Percentiles rank a stretch among this genome's conserved stretches.
Evolutionary conservation across 768 basidiomycete species (phyloP).

Genomic region (Collybia sordida): DNA sequence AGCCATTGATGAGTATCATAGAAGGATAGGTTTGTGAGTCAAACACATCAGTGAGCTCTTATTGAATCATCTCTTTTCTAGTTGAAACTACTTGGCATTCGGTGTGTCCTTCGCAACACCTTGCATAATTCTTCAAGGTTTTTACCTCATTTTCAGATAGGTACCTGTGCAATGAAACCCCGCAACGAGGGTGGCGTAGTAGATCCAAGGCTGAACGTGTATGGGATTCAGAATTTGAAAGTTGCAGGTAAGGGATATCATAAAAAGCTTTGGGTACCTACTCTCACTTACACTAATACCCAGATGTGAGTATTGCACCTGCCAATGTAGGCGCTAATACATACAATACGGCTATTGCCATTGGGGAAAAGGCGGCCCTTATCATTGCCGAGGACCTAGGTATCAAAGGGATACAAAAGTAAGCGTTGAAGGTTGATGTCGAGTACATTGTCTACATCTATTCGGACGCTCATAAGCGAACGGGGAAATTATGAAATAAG

Average conservation of each 20-base stretch:
- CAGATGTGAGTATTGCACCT: constrained; percentile 40
- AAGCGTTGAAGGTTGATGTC: too few relatives aligned
- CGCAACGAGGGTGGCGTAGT: constrained; percentile 59
- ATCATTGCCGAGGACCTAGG: constrained; percentile 58
- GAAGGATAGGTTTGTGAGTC: constrained; percentile 26
- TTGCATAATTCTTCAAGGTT: not conserved
- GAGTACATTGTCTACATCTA: too few relatives aligned
- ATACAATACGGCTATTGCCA: constrained; percentile 39
- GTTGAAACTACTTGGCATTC: constrained; percentile 48
- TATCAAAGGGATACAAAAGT: constrained; percentile 13
- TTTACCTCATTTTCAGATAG: constrained; percentile 38
- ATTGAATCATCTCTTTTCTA: constrained; percentile 10
- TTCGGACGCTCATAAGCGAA: too few relatives aligned
- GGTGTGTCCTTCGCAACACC: constrained; percentile 26
- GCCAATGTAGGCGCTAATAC: constrained; percentile 41
- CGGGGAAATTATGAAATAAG: too few relatives aligned
- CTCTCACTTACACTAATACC: not conserved
- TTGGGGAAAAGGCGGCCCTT: constrained; percentile 64
- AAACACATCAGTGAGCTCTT: not conserved
- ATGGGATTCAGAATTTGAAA: constrained; percentile 56
- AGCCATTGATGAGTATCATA: constrained; percentile 39
- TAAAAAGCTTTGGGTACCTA: not conserved
- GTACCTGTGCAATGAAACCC: constrained; percentile 70
- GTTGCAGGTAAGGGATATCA: constrained; percentile 43
- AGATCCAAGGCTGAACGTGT: constrained; percentile 60